Conservation (phyloP, 371 early-diverging fungal genomes). For the Circinella umbellata region DNA sequence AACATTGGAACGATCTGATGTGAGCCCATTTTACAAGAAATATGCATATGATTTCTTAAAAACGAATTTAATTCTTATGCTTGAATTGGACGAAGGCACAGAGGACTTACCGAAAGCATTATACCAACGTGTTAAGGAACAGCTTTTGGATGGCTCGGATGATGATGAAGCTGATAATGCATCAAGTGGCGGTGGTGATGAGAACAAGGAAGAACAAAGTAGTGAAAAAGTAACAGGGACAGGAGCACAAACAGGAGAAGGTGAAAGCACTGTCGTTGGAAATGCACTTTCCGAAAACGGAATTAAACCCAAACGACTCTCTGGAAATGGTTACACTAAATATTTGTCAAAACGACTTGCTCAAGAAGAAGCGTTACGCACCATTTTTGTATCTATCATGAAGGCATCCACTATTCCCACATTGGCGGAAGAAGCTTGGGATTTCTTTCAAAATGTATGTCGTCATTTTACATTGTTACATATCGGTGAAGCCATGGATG, state of each 20-base stretch:
- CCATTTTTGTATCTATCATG: slow-evolving; percentile 71
- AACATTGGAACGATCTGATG: slow-evolving; percentile 58
- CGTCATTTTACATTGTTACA: slow-evolving; percentile 80
- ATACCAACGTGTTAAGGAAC: slow-evolving; percentile 41
- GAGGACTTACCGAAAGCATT: slow-evolving; percentile 55
- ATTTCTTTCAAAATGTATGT: slow-evolving; percentile 67
- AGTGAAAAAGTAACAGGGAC: not conserved
- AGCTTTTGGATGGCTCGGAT: slow-evolving; percentile 22
- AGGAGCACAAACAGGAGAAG: slow-evolving; percentile 9
- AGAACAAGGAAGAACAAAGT: slow-evolving; percentile 1
- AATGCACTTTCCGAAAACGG: slow-evolving; percentile 35
- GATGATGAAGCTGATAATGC: slow-evolving; percentile 6
- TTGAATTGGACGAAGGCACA: slow-evolving; percentile 70
- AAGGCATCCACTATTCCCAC: slow-evolving; percentile 67
- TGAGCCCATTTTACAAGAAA: slow-evolving; percentile 57
- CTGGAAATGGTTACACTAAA: slow-evolving; percentile 48
- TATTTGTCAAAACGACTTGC: slow-evolving; percentile 60
- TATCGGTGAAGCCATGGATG: slow-evolving; percentile 69
- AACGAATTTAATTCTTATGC: slow-evolving; percentile 69
- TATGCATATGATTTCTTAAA: slow-evolving; percentile 79
- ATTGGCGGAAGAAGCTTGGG: slow-evolving; percentile 71
- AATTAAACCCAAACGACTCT: slow-evolving; percentile 44
- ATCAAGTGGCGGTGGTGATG: not conserved
- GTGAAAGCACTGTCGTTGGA: slow-evolving; percentile 46
- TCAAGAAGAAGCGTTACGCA: slow-evolving; percentile 70